phyloP scores from a whole-genome alignment of 352 stramenopile species.

The Paralagenidium karlingii region DNA sequence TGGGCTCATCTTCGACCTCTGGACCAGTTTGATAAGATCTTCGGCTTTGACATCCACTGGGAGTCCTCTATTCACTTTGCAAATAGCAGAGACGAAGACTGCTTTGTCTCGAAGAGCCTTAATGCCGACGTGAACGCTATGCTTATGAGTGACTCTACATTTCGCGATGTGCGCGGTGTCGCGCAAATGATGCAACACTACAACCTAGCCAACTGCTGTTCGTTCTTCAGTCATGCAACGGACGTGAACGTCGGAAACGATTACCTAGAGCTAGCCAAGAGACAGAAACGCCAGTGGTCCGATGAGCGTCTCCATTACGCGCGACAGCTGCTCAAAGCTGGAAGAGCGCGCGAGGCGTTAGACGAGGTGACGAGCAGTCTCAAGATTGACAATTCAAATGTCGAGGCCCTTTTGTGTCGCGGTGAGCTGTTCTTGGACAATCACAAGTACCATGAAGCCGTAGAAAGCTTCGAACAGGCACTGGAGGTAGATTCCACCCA shows the following conservation, averaged over 20 bases:
- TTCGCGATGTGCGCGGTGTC: conserved; percentile 12
- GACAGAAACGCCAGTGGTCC: conserved; percentile 24
- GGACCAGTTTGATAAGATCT: conserved; percentile 3
- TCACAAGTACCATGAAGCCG: conserved; percentile 19
- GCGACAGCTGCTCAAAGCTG: conserved; percentile 10
- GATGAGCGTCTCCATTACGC: conserved; percentile 14
- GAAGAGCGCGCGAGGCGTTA: conserved; percentile 14
- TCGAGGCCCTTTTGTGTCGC: conserved; percentile 6
- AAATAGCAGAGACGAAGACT: conserved; percentile 1
- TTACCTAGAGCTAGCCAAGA: conserved; percentile 6
- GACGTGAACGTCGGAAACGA: neutral
- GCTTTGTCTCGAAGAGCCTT: too few species aligned
- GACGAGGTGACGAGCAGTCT: conserved; percentile 22
- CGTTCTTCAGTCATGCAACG: conserved; percentile 6
- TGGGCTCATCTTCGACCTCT: too few species aligned
- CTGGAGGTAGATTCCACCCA: conserved; percentile 8
- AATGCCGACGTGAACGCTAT: conserved; percentile 10
- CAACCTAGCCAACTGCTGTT: neutral
- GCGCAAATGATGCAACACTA: conserved; percentile 9
- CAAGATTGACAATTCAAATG: conserved; percentile 15
- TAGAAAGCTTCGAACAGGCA: conserved; percentile 19
- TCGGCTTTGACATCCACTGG: conserved; percentile 16
- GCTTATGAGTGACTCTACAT: conserved; percentile 9
- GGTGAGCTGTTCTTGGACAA: conserved; percentile 9
- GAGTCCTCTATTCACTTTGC: too few species aligned